Percentiles rank a stretch among this genome's conserved stretches.
Conservation (phyloP, 2,329 filamentous ascomycete genomes). For the Coniochaeta prunicola region DNA sequence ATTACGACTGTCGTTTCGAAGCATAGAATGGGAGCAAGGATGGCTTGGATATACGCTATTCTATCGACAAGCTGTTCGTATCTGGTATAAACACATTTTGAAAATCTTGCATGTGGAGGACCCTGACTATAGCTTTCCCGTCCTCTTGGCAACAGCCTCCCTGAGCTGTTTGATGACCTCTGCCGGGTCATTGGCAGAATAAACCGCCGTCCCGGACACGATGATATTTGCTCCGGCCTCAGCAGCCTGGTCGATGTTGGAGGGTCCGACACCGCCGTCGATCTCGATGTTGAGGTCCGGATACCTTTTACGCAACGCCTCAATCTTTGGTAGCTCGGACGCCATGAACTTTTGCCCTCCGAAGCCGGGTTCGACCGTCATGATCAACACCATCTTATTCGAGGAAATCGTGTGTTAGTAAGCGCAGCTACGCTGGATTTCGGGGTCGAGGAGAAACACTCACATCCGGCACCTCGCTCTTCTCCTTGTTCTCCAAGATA, state of each 20-base stretch:
- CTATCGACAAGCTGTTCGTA: neutral
- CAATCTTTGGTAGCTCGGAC: slow-evolving; percentile 88
- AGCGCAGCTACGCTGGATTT: neutral
- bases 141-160: slow-evolving; percentile 63
- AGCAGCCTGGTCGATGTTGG: slow-evolving; percentile 88
- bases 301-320: slow-evolving; percentile 74
- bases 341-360: slow-evolving; percentile 99
- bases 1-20: too few relatives aligned
- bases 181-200: slow-evolving; percentile 80
- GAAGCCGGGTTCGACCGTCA: slow-evolving; percentile 97
- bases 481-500: slow-evolving; percentile 66
- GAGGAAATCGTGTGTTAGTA: neutral
- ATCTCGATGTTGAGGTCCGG: slow-evolving; percentile 93
- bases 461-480: slow-evolving; percentile 81
- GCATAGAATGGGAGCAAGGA: too few relatives aligned
- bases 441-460: slow-evolving; percentile 27
- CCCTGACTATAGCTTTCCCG: slow-evolving; percentile 34
- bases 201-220: slow-evolving; percentile 92
- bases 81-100: too few relatives aligned
- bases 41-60: neutral
- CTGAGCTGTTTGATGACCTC: slow-evolving; percentile 81
- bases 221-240: slow-evolving; percentile 97
- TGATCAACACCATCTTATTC: slow-evolving; percentile 99
- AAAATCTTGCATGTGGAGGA: too few relatives aligned
- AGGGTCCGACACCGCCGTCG: slow-evolving; percentile 81